Percentiles rank a stretch among this genome's conserved stretches.
These are phyloP conservation scores for Mortierella sp. DNA, from an alignment of 371 early-diverging fungal species.

Conservation along the genomic window DNA sequence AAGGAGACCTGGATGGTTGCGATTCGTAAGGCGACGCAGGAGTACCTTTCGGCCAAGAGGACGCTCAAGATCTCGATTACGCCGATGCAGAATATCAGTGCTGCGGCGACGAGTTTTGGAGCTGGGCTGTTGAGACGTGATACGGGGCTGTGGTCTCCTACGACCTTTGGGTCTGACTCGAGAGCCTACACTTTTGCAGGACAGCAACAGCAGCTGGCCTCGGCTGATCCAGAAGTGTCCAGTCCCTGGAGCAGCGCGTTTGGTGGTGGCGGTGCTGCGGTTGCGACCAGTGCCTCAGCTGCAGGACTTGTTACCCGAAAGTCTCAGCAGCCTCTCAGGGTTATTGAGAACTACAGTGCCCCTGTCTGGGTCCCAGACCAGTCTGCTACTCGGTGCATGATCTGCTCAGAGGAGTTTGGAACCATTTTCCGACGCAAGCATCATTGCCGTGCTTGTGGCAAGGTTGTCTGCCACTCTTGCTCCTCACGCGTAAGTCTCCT, in stretches of 20 bases:
- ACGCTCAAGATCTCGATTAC: slow-evolving; percentile 70
- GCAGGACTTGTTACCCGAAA: background rate
- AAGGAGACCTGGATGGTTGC: slow-evolving; percentile 75
- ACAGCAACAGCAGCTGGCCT: background rate
- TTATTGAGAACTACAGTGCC: slow-evolving; percentile 71
- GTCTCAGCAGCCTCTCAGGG: slow-evolving; percentile 31
- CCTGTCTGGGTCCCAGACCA: slow-evolving; percentile 81
- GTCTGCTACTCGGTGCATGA: slow-evolving; percentile 64
- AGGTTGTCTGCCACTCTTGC: slow-evolving; percentile 78
- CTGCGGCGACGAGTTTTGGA: slow-evolving; percentile 29
- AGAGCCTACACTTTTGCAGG: slow-evolving; percentile 1
- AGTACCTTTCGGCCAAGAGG: slow-evolving; percentile 62
- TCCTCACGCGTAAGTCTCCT: slow-evolving; percentile 66
- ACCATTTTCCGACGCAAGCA: slow-evolving; percentile 71
- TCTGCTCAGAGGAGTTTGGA: slow-evolving; percentile 67
- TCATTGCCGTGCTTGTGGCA: slow-evolving; percentile 82
- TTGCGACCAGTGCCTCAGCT: background rate
- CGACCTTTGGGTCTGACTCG: slow-evolving; percentile 18
- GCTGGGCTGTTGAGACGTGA: slow-evolving; percentile 35
- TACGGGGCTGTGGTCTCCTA: slow-evolving; percentile 38
- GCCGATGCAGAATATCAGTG: slow-evolving; percentile 49
- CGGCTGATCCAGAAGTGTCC: background rate
- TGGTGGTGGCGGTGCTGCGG: background rate
- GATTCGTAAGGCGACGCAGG: slow-evolving; percentile 65
- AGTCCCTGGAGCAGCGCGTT: slow-evolving; percentile 1